Conservation (phyloP, 768 basidiomycete species). For the Infundibulicybe gibba region DNA sequence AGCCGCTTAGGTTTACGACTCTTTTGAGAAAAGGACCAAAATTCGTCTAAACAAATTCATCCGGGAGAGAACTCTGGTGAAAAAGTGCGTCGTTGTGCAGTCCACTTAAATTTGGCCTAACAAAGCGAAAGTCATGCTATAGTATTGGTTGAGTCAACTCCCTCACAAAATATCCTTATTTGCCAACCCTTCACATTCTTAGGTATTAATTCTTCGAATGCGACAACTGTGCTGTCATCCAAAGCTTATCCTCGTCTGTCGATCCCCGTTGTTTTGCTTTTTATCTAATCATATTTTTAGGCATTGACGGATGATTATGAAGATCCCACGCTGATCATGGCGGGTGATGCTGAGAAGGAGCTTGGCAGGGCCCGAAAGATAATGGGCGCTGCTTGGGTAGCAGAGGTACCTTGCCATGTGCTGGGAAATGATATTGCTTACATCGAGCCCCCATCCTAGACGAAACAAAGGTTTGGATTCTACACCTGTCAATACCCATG, state of each 20-base stretch:
- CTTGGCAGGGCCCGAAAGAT: conserved; percentile 53
- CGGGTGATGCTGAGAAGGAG: conserved; percentile 49
- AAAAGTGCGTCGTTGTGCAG: conserved; percentile 29
- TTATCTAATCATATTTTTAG: conserved; percentile 15
- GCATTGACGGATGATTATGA: conserved; percentile 39
- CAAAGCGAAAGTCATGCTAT: conserved; percentile 34
- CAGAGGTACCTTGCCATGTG: conserved; percentile 20
- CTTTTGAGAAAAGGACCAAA: conserved; percentile 51
- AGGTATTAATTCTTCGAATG: conserved; percentile 74
- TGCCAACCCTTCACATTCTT: background rate
- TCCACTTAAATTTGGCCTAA: background rate
- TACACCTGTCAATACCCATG: too few relatives aligned
- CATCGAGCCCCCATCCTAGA: too few relatives aligned
- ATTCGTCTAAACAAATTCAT: conserved; percentile 59
- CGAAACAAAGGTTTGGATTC: too few relatives aligned
- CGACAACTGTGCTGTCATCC: conserved; percentile 76
- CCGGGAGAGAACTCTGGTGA: conserved; percentile 59
- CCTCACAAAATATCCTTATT: too few relatives aligned
- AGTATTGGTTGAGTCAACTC: conserved; percentile 32
- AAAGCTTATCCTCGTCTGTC: conserved; percentile 57
- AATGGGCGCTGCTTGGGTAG: conserved; percentile 37
- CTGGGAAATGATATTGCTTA: too few relatives aligned
- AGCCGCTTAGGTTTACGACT: conserved; percentile 47
- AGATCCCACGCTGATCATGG: conserved; percentile 48
- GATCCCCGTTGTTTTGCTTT: background rate